These are phyloP conservation scores for Wickerhamiella sorbophila DNA, from an alignment of 805 yeast species.

Conservation along the genomic window DNA sequence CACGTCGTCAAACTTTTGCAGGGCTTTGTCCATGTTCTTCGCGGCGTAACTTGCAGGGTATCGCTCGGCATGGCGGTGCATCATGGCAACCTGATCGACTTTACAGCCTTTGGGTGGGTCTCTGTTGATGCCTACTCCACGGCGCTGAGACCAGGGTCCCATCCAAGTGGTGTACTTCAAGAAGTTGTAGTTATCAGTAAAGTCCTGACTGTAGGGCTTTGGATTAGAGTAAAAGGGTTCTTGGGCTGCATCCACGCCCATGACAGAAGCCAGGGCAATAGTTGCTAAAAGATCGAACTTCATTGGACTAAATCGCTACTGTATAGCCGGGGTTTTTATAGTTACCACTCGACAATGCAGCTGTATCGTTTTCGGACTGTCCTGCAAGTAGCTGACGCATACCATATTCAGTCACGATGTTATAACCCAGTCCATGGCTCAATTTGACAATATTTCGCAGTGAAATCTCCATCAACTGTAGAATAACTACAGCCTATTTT, in stretches of 20 bases:
- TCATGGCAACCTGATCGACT: conserved; percentile 40
- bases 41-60: conserved; percentile 27
- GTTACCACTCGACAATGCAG: too few relatives aligned
- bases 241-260: not conserved
- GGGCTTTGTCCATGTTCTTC: conserved; percentile 5
- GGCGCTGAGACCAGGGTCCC: conserved; percentile 36
- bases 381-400: too few relatives aligned
- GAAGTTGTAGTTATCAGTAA: conserved; percentile 31
- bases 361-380: too few relatives aligned
- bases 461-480: too few relatives aligned
- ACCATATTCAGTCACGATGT: too few relatives aligned
- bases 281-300: conserved; percentile 3
- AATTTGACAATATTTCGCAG: too few relatives aligned
- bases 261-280: conserved; percentile 5
- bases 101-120: conserved; percentile 38
- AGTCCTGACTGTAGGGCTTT: conserved; percentile 8
- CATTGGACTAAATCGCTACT: not conserved
- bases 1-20: conserved; percentile 7
- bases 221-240: conserved; percentile 1
- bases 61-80: conserved; percentile 47
- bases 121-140: conserved; percentile 39
- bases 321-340: too few relatives aligned
- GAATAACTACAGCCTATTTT: too few relatives aligned
- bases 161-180: conserved; percentile 34
- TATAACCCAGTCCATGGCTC: too few relatives aligned